Evolutionary conservation across 2,329 filamentous ascomycete genomes (phyloP).

Genomic region (Pseudopyricularia javanii): DNA sequence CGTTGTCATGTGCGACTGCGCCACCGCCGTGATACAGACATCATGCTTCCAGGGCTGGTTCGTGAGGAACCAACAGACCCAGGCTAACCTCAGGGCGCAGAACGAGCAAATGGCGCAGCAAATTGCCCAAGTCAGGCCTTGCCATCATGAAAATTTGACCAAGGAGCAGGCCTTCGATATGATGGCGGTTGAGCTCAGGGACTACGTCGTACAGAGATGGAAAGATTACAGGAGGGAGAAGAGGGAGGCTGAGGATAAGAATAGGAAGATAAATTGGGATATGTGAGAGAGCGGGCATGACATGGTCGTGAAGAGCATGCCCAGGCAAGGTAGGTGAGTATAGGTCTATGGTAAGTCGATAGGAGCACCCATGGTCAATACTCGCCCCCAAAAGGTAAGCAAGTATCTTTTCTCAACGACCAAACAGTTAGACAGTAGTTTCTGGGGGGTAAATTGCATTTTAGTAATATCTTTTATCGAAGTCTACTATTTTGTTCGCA

Average conservation of each 20-base stretch:
- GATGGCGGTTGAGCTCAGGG: not conserved
- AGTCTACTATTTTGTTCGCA: no score
- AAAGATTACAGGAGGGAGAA: not conserved
- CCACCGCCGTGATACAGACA: not conserved
- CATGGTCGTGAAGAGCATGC: no score
- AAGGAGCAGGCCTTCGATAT: not conserved
- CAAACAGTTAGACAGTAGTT: no score
- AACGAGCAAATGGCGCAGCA: not conserved
- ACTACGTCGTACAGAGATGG: not conserved
- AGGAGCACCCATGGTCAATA: no score
- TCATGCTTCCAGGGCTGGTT: not conserved
- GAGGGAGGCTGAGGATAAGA: not conserved
- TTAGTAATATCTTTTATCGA: no score
- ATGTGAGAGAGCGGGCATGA: no score
- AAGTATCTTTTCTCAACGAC: no score
- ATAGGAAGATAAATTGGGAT: not conserved
- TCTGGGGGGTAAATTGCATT: no score
- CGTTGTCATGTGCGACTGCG: constrained; percentile 9
- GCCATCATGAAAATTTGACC: not conserved
- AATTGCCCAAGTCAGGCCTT: not conserved
- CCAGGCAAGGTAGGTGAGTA: no score
- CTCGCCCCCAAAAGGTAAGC: no score
- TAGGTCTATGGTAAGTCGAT: no score
- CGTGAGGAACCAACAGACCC: not conserved
- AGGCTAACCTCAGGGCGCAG: not conserved